A percentile compares a stretch with the other conserved stretches of the same genome.
These are phyloP conservation scores for Pleurotus tuber-regium DNA, from an alignment of 768 basidiomycete genomes.

Conservation along the genomic window DNA sequence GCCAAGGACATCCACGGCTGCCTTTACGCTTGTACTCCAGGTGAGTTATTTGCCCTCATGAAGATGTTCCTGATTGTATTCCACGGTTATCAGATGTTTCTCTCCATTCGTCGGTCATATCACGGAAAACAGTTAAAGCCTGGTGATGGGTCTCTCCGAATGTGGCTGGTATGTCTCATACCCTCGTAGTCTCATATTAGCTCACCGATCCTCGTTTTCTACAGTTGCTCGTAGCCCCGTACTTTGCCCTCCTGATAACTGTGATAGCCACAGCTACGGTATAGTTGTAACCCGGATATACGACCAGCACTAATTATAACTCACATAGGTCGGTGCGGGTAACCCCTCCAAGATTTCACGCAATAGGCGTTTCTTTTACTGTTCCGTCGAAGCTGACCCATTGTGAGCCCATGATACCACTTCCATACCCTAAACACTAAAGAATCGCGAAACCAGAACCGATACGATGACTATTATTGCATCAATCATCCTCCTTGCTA, in stretches of 20 bases:
- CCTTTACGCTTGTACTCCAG: conserved; percentile 42
- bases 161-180: conserved; percentile 34
- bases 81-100: conserved; percentile 37
- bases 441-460: conserved; percentile 27
- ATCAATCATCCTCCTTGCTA: conserved; percentile 36
- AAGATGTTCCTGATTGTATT: not conserved
- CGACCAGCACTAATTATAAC: not conserved
- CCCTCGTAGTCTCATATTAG: not conserved
- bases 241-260: conserved; percentile 34
- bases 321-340: conserved; percentile 33
- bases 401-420: conserved; percentile 28
- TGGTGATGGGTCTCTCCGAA: conserved; percentile 29
- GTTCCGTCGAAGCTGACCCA: conserved; percentile 35
- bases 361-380: conserved; percentile 51
- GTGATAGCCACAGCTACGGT: conserved; percentile 42
- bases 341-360: conserved; percentile 37
- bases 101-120: conserved; percentile 36
- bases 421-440: not conserved
- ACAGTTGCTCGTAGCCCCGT: conserved; percentile 42
- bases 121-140: conserved; percentile 29
- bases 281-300: conserved; percentile 8
- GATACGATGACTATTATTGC: conserved; percentile 37
- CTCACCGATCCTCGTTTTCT: not conserved
- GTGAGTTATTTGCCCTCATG: conserved; percentile 17
- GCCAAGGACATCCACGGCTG: conserved; percentile 37